Evolutionary conservation across 2,329 filamentous ascomycete genomes (phyloP), one percentile per base, ranked within the genome.

Genomic region (Aureobasidium uvarum): DNA sequence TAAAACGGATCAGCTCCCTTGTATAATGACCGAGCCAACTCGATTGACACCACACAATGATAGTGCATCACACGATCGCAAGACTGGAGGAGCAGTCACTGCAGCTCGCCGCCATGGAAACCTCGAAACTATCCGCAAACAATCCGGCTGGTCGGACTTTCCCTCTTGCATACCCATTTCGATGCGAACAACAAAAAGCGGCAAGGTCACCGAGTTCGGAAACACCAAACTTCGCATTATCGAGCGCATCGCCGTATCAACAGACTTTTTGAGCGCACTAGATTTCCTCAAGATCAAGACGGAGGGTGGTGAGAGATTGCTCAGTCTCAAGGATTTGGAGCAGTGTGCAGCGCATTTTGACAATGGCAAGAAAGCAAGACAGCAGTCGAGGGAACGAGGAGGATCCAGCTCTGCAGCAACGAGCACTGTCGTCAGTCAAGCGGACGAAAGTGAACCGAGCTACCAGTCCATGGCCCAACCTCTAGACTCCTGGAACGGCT

Each of bases 141-240:
- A 63, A 18, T 25, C 48, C 1, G 60, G 60, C 11, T 63, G 60
- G 60, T n/a, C n/a, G 10, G 18, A 54, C 6, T 63, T 63, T 5
- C 60, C 60, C 2, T 25, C 41, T 8, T 54, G 60, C 14, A 33
- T 63, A 1, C 60, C 60, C 2, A 10, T 45, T 8, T 10, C 48
- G 7, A 63, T 63, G 60, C 60, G 60, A 14, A 63, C 60, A 8
- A 63, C 60, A 16, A 63, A 63, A 20, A 54, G 60, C 46, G 60
- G 60, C 39, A 63, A 54, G 36, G 50, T 63, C 38, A 63, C 60
- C 1, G 60, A 63, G 18, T 63, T 63, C n/a, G 60, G 60, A 28
- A 63, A 63, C 38, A 63, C 46, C 2, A 63, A 63, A n/a, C n/a
- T 63, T 16, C 60, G 60, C 48, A 52, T 63, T 36, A 63, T 63